phyloP scores from a whole-genome alignment of 768 basidiomycete species.

The button mushroom (Agaricus bisporus) region DNA sequence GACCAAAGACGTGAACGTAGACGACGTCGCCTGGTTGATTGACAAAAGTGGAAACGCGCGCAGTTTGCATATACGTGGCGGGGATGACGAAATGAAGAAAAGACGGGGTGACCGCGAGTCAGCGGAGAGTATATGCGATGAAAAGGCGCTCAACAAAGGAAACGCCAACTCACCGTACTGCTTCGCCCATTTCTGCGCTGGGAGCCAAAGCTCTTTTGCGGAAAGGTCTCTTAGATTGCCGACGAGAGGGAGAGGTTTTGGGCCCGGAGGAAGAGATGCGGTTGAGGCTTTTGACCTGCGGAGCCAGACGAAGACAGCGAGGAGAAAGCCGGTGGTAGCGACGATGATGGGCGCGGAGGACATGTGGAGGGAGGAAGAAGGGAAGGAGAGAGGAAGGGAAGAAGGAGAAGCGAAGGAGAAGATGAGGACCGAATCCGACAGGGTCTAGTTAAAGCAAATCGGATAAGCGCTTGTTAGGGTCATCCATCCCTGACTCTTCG shows the following conservation, averaged over 20 bases:
- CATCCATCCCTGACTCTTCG: not conserved
- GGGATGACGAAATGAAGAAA: not conserved
- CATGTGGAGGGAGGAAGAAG: not conserved
- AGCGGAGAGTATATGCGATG: slow-evolving; percentile 7
- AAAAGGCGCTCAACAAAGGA: not conserved
- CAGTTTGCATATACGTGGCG: not conserved
- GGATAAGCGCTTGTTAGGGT: slow-evolving; percentile 2
- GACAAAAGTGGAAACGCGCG: not conserved
- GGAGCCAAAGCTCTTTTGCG: slow-evolving; percentile 58
- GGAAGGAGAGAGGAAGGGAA: slow-evolving; percentile 7
- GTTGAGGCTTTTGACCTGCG: slow-evolving; percentile 36
- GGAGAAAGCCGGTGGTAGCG: slow-evolving; percentile 22
- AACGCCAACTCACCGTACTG: slow-evolving; percentile 44
- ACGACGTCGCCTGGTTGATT: slow-evolving; percentile 50
- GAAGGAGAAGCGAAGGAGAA: slow-evolving; percentile 7
- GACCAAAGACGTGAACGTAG: slow-evolving; percentile 59
- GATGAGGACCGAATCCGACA: slow-evolving; percentile 5
- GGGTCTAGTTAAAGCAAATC: slow-evolving; percentile 11
- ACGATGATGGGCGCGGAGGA: slow-evolving; percentile 10
- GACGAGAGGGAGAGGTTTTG: slow-evolving; percentile 55
- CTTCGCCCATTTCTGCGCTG: slow-evolving; percentile 55
- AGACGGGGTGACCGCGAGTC: not conserved
- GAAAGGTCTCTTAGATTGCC: slow-evolving; percentile 62
- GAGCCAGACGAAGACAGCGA: slow-evolving; percentile 34
- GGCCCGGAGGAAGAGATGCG: slow-evolving; percentile 57